A percentile compares a stretch with the other conserved stretches of the same genome.
These are phyloP conservation scores for Salicornia ramosissima DNA, from an alignment of 148 eudicot species.

Conservation along the genomic window DNA sequence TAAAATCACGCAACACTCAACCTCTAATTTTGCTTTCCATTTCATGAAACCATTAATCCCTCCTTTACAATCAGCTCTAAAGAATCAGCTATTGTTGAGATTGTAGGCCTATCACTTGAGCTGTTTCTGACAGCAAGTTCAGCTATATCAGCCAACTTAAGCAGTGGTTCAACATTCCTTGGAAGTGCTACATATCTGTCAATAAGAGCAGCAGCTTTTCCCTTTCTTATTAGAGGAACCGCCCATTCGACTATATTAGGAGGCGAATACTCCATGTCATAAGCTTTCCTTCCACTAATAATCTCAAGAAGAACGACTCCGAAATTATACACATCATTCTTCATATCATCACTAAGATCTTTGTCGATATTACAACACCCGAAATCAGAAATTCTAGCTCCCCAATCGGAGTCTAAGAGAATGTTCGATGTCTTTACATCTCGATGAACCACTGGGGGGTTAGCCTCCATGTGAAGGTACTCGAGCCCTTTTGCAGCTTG, in stretches of 20 bases:
- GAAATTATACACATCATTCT: constrained; percentile 61
- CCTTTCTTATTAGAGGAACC: constrained; percentile 58
- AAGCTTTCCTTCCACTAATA: constrained; percentile 81
- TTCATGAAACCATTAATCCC: constrained; percentile 46
- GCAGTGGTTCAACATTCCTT: constrained; percentile 82
- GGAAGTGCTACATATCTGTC: constrained; percentile 85
- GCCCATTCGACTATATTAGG: constrained; percentile 88
- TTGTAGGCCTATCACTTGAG: constrained; percentile 55
- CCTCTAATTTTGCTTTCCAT: constrained; percentile 6
- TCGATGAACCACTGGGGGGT: constrained; percentile 74
- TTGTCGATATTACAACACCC: constrained; percentile 53
- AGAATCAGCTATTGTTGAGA: constrained; percentile 53
- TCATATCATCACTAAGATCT: constrained; percentile 49
- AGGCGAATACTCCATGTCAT: constrained; percentile 69
- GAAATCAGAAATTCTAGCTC: constrained; percentile 80
- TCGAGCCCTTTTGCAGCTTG: constrained; percentile 92
- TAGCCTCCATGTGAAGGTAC: constrained; percentile 67
- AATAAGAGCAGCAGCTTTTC: constrained; percentile 69
- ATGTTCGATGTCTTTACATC: constrained; percentile 82
- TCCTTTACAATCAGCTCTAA: constrained; percentile 72
- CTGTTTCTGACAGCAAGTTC: constrained; percentile 66
- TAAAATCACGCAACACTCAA: constrained; percentile 24
- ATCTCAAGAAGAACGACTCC: constrained; percentile 85
- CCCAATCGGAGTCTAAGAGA: constrained; percentile 76
- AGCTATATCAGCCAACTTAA: constrained; percentile 78